These are phyloP conservation scores for Saccharomycopsis crataegensis DNA, from an alignment of 1,139 yeast species.

Conservation along the genomic window DNA sequence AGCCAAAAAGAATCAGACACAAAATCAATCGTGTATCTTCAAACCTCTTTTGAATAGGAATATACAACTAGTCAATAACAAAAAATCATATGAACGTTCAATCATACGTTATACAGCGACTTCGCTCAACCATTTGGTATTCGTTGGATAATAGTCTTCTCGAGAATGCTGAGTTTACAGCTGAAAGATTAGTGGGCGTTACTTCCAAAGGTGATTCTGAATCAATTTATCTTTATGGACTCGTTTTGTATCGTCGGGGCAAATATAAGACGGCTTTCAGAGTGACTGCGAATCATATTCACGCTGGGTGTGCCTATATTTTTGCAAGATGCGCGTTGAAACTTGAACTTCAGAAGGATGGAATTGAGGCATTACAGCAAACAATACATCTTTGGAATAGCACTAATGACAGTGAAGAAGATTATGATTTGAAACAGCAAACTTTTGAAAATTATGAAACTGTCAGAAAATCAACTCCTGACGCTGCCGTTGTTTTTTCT, in stretches of 20 bases:
- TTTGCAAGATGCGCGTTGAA: conserved; percentile 60
- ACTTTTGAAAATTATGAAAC: background rate
- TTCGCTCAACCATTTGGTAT: conserved; percentile 55
- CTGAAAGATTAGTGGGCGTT: conserved; percentile 63
- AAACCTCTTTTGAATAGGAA: background rate
- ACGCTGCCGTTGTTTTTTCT: conserved; percentile 54
- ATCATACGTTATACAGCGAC: conserved; percentile 31
- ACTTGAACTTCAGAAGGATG: conserved; percentile 52
- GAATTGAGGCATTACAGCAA: conserved; percentile 51
- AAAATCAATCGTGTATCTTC: background rate
- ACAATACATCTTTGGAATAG: conserved; percentile 30
- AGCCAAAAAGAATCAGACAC: background rate
- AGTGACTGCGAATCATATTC: conserved; percentile 37
- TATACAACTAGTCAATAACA: background rate
- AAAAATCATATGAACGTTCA: conserved; percentile 21
- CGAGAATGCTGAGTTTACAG: conserved; percentile 71
- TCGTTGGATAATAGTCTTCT: conserved; percentile 65
- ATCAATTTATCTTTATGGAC: conserved; percentile 55
- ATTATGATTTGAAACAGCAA: background rate
- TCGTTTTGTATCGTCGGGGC: conserved; percentile 48
- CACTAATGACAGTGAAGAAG: background rate
- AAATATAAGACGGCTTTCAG: conserved; percentile 57
- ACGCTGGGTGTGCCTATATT: conserved; percentile 65
- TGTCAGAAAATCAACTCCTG: conserved; percentile 37
- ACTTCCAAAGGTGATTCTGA: conserved; percentile 34